Evolutionary conservation across 2,329 filamentous ascomycete species (phyloP), one percentile per base, ranked within the genome.

Genomic region (Nannizziopsis barbatae): DNA sequence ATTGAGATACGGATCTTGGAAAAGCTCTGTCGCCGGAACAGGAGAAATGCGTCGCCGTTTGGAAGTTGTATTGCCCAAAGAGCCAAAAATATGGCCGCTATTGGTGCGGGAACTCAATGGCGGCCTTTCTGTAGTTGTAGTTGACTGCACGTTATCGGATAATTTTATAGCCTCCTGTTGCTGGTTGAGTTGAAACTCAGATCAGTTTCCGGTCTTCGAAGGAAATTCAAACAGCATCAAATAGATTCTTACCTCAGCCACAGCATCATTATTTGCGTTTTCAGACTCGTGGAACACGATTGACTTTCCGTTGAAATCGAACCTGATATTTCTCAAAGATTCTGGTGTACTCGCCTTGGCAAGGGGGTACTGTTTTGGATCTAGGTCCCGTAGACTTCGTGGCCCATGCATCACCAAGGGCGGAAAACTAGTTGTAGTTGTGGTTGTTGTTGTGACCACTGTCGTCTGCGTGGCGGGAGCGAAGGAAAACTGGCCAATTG

Each of bases 301-400:
- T 6, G 77, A 70, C 50, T 73, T 71, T 39, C 79, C 77, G 42
- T 78, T 77, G 32, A 84, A 70, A 45, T 83, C 79, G 57, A 94
- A 89, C 36, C 77, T 81, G 61, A 96, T 84, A 49, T 80, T 81
- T 53, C 80, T 79, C 52, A 98, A 71, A 45, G 84, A 81, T 12
- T 80, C 77, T 1, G 92, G 92, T 1, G 89, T 94, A 1, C 86
- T 83, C 43, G 85, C 81, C 53, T 78, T 76, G 33, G 90, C 90
- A 27, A 98, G 73, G 35, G 92, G 92, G 64, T 94, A 98, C 58
- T 92, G 80, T 64, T 93, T 94, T 11, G 83, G 75, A 65, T 96
- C 88, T 50, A 95, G 78, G 47, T 81, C 76, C 51, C 77, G 72
- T 31, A 88, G 75, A 45, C 80, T 77, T 46, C 79, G 78, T 18